Conservation (phyloP, 352 stramenopile genomes). For the Peronosclerospora sorghi region DNA sequence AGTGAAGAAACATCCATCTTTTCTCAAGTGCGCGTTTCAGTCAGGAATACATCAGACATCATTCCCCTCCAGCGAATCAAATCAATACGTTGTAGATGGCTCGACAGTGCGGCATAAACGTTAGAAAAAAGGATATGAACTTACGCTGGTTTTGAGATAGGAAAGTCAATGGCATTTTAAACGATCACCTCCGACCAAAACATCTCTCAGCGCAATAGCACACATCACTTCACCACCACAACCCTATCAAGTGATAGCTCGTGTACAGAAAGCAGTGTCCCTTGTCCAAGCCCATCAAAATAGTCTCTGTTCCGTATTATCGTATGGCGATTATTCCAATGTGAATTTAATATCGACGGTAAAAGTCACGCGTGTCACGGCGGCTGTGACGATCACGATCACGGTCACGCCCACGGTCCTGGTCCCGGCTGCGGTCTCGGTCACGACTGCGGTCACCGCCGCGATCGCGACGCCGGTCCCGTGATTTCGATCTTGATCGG, state of each 20-base stretch:
- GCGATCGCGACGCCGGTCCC: conserved; percentile 31
- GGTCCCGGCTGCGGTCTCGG: conserved; percentile 34
- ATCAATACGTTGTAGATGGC: too few relatives aligned
- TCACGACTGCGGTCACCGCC: conserved; percentile 27
- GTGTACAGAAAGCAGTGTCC: conserved; percentile 7
- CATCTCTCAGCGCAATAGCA: too few relatives aligned
- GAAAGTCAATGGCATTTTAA: too few relatives aligned
- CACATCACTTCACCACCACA: too few relatives aligned
- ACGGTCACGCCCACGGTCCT: too few relatives aligned
- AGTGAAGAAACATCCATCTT: background rate
- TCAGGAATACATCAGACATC: too few relatives aligned
- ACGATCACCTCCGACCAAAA: too few relatives aligned
- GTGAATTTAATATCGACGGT: conserved; percentile 23
- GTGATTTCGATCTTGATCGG: conserved; percentile 15
- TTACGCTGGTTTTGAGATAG: too few relatives aligned
- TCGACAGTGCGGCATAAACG: too few relatives aligned
- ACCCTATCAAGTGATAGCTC: background rate
- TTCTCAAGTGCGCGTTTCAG: too few relatives aligned
- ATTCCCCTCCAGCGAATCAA: too few relatives aligned
- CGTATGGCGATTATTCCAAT: background rate
- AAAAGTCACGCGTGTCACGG: conserved; percentile 36
- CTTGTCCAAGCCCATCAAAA: conserved; percentile 1
- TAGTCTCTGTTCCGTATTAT: background rate
- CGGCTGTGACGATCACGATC: conserved; percentile 38
- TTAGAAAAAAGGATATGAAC: too few relatives aligned